phyloP scores from a whole-genome alignment of 441 rosid genomes.

The Pelargonium cotyledonis region DNA sequence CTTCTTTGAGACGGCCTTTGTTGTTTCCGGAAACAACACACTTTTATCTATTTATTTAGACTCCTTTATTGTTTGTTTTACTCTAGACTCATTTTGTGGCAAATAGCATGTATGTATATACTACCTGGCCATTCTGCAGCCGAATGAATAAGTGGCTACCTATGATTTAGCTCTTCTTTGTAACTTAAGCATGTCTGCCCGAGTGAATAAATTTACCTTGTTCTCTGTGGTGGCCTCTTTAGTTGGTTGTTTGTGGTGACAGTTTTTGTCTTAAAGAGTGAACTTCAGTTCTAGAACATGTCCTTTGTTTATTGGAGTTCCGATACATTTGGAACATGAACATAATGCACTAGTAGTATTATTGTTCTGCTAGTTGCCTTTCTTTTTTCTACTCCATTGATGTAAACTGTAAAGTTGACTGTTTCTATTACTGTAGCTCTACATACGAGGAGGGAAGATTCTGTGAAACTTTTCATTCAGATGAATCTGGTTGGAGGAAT shows the following conservation, averaged over 20 bases:
- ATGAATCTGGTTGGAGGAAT: conserved; percentile 79
- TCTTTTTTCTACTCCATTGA: background rate
- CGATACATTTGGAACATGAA: background rate
- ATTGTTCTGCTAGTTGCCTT: background rate
- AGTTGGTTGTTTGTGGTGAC: background rate
- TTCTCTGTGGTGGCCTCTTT: background rate
- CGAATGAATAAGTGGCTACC: too few relatives aligned
- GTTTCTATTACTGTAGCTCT: conserved; percentile 40
- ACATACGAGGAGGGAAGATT: conserved; percentile 75
- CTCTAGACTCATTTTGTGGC: background rate
- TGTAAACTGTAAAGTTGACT: conserved; percentile 3
- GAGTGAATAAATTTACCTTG: too few relatives aligned
- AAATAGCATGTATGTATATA: too few relatives aligned
- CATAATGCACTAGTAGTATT: background rate
- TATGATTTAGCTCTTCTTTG: too few relatives aligned
- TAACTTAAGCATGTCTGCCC: too few relatives aligned
- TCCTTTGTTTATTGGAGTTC: background rate
- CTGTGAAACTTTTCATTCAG: conserved; percentile 68
- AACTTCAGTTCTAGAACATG: background rate
- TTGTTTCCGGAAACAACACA: background rate
- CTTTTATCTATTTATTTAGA: background rate
- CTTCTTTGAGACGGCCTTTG: background rate
- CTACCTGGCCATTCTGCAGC: background rate
- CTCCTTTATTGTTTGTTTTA: background rate
- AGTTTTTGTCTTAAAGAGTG: background rate